phyloP scores from a whole-genome alignment of 2,329 filamentous ascomycete species.

The Talaromyces albobiverticillius region DNA sequence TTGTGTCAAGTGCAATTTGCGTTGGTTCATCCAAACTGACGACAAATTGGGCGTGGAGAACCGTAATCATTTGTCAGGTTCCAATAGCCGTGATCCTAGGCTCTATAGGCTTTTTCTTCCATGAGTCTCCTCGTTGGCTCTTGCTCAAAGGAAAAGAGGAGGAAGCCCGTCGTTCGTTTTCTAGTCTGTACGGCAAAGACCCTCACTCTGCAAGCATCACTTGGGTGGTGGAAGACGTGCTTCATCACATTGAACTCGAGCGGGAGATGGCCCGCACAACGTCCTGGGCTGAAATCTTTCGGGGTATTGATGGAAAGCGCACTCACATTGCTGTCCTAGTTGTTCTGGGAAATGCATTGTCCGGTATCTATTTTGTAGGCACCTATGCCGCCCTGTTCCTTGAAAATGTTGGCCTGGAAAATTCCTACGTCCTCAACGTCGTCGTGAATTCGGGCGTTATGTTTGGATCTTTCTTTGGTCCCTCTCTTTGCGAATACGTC shows the following conservation, averaged over 20 bases:
- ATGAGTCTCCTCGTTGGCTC: constrained; percentile 27
- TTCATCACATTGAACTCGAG: constrained; percentile 24
- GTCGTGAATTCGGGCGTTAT: constrained; percentile 21
- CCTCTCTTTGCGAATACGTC: constrained; percentile 21
- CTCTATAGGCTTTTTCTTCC: constrained; percentile 19
- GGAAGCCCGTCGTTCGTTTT: constrained; percentile 22
- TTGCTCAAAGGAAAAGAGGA: constrained; percentile 20
- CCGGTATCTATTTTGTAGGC: constrained; percentile 38
- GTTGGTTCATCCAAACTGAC: constrained; percentile 24
- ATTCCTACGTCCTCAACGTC: constrained; percentile 23
- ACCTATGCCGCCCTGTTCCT: constrained; percentile 53
- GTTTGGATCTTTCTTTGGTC: constrained; percentile 19
- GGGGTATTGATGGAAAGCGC: constrained; percentile 20
- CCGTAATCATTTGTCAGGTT: constrained; percentile 29
- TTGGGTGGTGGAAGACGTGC: constrained; percentile 23
- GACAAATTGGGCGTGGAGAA: constrained; percentile 30
- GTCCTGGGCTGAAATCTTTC: constrained; percentile 25
- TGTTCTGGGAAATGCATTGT: constrained; percentile 25
- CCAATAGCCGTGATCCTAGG: constrained; percentile 23
- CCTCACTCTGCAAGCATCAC: constrained; percentile 22
- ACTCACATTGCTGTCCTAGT: constrained; percentile 23
- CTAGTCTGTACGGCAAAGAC: constrained; percentile 20
- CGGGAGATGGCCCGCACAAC: constrained; percentile 13
- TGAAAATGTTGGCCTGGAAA: constrained; percentile 22
- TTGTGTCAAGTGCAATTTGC: constrained; percentile 26